Conservation (phyloP, 177 flowering plant species). For the Vitis hybrid region DNA sequence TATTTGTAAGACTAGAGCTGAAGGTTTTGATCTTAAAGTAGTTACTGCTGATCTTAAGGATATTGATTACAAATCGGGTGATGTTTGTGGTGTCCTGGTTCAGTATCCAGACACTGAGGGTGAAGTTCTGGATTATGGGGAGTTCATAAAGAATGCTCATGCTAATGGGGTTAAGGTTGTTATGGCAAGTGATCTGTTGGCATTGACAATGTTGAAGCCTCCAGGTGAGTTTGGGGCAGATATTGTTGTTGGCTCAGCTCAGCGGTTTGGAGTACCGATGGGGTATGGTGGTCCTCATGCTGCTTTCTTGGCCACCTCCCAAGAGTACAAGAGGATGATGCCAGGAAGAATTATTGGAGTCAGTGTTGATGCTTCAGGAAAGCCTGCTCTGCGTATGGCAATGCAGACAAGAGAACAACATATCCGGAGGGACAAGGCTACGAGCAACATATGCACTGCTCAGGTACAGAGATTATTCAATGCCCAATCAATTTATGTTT, state of each 20-base stretch:
- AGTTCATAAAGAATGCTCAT: conserved; percentile 84
- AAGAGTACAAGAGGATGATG: conserved; percentile 99
- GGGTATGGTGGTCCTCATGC: conserved; percentile 99
- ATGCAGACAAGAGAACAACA: conserved; percentile 99
- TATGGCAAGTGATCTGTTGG: conserved; percentile 92
- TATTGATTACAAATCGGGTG: conserved; percentile 72
- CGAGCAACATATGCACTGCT: conserved; percentile 99
- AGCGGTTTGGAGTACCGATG: conserved; percentile 99
- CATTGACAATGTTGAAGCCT: conserved; percentile 90
- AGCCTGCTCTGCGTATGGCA: conserved; percentile 96
- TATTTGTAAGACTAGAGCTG: conserved; percentile 87
- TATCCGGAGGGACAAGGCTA: conserved; percentile 97
- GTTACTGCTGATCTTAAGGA: conserved; percentile 70
- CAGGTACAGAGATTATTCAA: conserved; percentile 53
- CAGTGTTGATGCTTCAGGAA: conserved; percentile 92
- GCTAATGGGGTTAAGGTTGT: conserved; percentile 96
- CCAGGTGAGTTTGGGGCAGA: conserved; percentile 97
- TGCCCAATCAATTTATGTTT: conserved; percentile 4
- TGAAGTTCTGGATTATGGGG: conserved; percentile 82
- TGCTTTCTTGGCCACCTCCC: conserved; percentile 94
- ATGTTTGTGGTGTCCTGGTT: conserved; percentile 95
- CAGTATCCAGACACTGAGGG: conserved; percentile 99
- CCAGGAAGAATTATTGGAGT: conserved; percentile 97
- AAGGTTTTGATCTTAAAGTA: conserved; percentile 80
- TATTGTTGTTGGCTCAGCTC: conserved; percentile 91